Evolutionary conservation across 1,284 basidiomycete genomes (phyloP), one percentile per base, ranked within the genome.

Genomic region (Anthracocystis setariae): DNA sequence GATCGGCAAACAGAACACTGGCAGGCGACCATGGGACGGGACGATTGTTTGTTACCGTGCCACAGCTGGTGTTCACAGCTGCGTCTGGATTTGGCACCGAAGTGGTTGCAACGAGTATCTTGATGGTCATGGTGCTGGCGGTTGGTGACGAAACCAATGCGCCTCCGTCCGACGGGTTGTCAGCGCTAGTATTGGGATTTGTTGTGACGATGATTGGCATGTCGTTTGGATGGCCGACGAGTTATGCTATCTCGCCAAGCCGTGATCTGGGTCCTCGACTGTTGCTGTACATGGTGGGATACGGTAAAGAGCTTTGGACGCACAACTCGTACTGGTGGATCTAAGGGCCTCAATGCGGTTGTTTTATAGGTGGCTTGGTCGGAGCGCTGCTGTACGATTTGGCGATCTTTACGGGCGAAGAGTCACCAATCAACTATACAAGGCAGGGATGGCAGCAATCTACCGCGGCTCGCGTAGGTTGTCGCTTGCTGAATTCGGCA

Each of bases 11-110:
- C 27, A 88, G 90, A n/a, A 91, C 90, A 9, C 85, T 90, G 21
- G 78, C 81, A 0, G 74, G 74, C 10, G 50, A 58, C 0, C 59
- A 71, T 9, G 85, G 85, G 15, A 91, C 91, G 0, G 90, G 89
- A 0, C 81, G 85, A n/a, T 82, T 91, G n/a, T 92, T 92, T 73
- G 86, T 87, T 3, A 91, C 91, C 0, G 91, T 89, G 74, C 89
- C 81, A 46, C 47, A 69, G 29, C 45, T 57, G 1, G 60, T 62
- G 7, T 76, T 74, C 45, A 56, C 57, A 15, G 25, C 54, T 2
- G 57, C 32, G 0, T 60, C 64, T 24, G 64, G 64, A 8, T 72
- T 69, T 35, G 57, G 58, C 10, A 76, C 79, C 39, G 49, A 68
- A 18, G 46, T 80, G 18, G 74, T 61, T 23, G 72, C 70, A n/a